Conservation (phyloP, 2,329 filamentous ascomycete genomes). For the Phaeosphaeriaceae sp. region DNA sequence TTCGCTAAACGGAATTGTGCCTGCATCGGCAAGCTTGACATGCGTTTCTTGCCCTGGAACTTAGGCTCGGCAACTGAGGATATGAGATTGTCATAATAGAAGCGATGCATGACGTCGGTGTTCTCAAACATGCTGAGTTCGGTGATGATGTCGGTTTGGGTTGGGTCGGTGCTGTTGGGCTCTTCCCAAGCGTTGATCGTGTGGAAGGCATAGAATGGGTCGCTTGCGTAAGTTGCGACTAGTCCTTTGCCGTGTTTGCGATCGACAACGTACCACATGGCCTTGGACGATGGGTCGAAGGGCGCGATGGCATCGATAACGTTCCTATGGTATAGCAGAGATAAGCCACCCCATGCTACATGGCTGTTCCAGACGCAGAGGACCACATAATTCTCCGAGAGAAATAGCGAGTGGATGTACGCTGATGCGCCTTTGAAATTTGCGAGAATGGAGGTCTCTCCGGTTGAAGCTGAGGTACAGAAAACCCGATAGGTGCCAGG, state of each 20-base stretch:
- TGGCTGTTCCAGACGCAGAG: constrained; percentile 76
- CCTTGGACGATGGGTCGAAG: constrained; percentile 64
- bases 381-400: constrained; percentile 74
- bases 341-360: constrained; percentile 63
- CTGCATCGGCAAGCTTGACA: constrained; percentile 34
- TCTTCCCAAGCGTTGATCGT: constrained; percentile 79
- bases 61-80: constrained; percentile 19
- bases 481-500: constrained; percentile 73
- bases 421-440: constrained; percentile 66
- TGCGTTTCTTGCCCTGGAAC: constrained; percentile 32
- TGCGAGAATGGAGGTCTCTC: constrained; percentile 74
- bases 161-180: constrained; percentile 37
- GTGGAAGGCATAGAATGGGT: constrained; percentile 80
- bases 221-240: constrained; percentile 71
- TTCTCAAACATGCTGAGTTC: constrained; percentile 72
- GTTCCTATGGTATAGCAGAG: constrained; percentile 70
- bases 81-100: constrained; percentile 65
- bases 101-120: constrained; percentile 67
- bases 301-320: constrained; percentile 71
- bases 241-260: constrained; percentile 67
- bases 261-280: constrained; percentile 78
- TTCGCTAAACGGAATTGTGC: constrained; percentile 37
- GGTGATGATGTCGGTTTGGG: constrained; percentile 64
- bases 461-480: constrained; percentile 66
- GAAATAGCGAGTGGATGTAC: constrained; percentile 84